Evolutionary conservation across 2,329 filamentous ascomycete genomes (phyloP), one percentile per base, ranked within the genome.

Genomic region (Fusarium dlaminii): DNA sequence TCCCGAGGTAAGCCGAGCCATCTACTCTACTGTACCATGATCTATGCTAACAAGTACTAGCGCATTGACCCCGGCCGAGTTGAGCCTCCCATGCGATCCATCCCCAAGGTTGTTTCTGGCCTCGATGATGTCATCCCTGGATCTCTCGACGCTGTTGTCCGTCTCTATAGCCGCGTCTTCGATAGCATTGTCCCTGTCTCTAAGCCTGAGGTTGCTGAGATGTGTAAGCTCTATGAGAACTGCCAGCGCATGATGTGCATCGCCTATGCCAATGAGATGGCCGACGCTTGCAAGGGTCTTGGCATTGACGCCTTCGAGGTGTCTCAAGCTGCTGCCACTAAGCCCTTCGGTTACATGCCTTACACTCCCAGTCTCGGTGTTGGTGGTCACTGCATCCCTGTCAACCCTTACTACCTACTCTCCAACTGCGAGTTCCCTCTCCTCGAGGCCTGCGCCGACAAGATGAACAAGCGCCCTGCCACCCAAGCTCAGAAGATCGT

Each of bases 221-320:
- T 89, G 86, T 87, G 83, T 61, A 89, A 89, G 79, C 79, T 89
- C 13, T 89, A 88, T 73, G 87, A 89, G 70, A 89, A 89, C 76
- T 89, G 87, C 72, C 86, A 89, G 68, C 82, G 87, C 4, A 88
- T 88, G 84, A 80, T 88, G 34, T 83, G 83, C 63, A 87, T 88
- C 37, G 87, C 87, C 3, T 89, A 86, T 63, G 86, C 83, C 62
- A 89, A 89, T 70, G 87, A 89, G 71, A 88, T 89, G 85, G 86
- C 86, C 3, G 85, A 89, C 68, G 86, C 87, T 3, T 88, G 86
- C 57, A 57, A 77, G 7, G 68, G 77, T 0, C 81, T 84, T 32
- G 82, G 77, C 24, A 86, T 89, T 45, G 82, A 88, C 48, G 83
- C 86, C 1, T 86, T 83, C 45, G 87, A 89, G 72, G 87, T 89